Evolutionary conservation across 2,329 filamentous ascomycete species (phyloP).

Genomic region (Lasiodiplodia hormozganensis): DNA sequence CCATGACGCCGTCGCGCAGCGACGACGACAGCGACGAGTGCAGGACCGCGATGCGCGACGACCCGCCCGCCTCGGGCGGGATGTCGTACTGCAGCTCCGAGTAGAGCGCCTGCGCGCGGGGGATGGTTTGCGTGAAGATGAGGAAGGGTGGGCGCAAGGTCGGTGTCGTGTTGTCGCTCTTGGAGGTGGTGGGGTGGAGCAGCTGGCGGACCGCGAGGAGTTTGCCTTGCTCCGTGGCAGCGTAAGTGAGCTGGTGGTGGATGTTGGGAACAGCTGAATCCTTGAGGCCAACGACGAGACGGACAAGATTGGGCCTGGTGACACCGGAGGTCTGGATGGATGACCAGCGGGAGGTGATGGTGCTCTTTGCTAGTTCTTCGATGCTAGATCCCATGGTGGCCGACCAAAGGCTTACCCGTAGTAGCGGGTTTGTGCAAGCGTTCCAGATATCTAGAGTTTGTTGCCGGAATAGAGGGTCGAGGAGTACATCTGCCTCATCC

Average conservation of each 20-base stretch:
- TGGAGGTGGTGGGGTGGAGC: constrained; percentile 73
- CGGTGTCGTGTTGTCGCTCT: constrained; percentile 50
- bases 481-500: constrained; percentile 93
- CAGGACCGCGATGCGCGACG: constrained; percentile 83
- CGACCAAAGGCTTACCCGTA: constrained; percentile 87
- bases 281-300: constrained; percentile 93
- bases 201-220: constrained; percentile 89
- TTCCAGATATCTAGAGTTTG: constrained; percentile 88
- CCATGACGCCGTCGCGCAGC: constrained; percentile 81
- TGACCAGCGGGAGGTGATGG: constrained; percentile 57
- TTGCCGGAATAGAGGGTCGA: constrained; percentile 88
- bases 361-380: constrained; percentile 76
- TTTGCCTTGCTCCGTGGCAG: constrained; percentile 92
- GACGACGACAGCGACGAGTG: constrained; percentile 84
- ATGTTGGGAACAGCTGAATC: constrained; percentile 95
- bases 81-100: constrained; percentile 95
- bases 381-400: constrained; percentile 96
- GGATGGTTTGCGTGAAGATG: constrained; percentile 95
- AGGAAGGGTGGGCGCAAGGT: constrained; percentile 85
- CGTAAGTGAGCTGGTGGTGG: constrained; percentile 85
- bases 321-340: constrained; percentile 43
- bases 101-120: constrained; percentile 84
- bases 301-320: constrained; percentile 63
- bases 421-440: constrained; percentile 71
- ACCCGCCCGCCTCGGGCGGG: constrained; percentile 83